Base-by-base conservation (phyloP, 2,329 filamentous ascomycete genomes). In the Paecilomyces formosus region DNA sequence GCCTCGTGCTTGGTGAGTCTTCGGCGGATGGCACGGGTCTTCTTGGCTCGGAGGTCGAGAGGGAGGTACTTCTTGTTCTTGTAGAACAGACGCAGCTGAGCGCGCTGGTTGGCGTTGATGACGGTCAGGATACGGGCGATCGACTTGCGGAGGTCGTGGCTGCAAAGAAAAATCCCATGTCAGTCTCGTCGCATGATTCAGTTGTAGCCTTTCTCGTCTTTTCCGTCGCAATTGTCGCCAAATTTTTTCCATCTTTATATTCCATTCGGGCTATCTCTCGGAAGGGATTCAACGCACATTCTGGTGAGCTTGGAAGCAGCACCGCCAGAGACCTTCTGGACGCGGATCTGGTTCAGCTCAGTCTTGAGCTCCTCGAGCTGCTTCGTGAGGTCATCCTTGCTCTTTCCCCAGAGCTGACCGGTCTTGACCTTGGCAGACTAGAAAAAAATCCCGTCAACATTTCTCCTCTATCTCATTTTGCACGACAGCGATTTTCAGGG, bases 11-110 rank as follows among this genome's bases (percentile, higher is more conserved):
- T 88, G 76, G 89, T 93, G 82, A 99, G 85, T 76, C 90, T 86
- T 84, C 95, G 90, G 77, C 94, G 92, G 82, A 97, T 95, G 77
- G 92, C 94, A 74, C 94, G 92, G 77, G 94, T 99, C 85, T 94
- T 88, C 90, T 97, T 97, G 78, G 92, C 81, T 81, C 94, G 90
- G 84, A 99, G 92, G 81, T 99, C 95, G 78, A 99, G 91, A 67
- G 94, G 94, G 66, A 92, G 82, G 87, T 97, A 97, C 86, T 97
- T 97, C 90, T 97, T 97, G 88, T 89, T 89, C 87, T 96, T 95
- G 88, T 99, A 99, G 89, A 97, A 97, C 70, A 97, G 85, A 74
- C 92, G 92, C 74, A 99, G 91, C 84, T 97, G 92, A 70, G 91
- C 85, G 79, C 95, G 89, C 85, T 99, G 94, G 87, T 96, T 97